A percentile compares a stretch with the other conserved stretches of the same genome.
phyloP scores from a whole-genome alignment of 2,329 filamentous ascomycete genomes.

The Metarhizium guizhouense region DNA sequence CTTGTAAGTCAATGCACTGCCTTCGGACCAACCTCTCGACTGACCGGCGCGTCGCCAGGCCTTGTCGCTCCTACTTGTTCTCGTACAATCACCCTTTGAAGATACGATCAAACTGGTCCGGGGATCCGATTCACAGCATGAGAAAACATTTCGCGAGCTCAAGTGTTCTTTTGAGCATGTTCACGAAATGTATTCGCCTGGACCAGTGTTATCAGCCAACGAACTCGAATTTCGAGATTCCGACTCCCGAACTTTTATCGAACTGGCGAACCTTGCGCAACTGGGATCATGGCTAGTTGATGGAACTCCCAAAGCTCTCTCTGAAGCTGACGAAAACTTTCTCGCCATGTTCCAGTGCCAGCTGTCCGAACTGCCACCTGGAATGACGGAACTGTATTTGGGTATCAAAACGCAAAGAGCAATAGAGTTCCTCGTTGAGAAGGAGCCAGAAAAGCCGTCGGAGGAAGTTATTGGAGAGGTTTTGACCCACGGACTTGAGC shows the following conservation, averaged over 20 bases:
- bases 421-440: constrained; percentile 42
- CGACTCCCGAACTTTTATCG: constrained; percentile 28
- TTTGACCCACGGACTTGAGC: constrained; percentile 47
- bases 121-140: constrained; percentile 23
- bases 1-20: constrained; percentile 23
- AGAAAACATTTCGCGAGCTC: constrained; percentile 21
- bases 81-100: constrained; percentile 28
- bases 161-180: constrained; percentile 24
- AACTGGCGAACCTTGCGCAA: constrained; percentile 40
- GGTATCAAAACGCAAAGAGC: constrained; percentile 40
- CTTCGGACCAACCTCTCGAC: constrained; percentile 7
- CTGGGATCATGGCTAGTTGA: constrained; percentile 32
- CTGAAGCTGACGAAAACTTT: constrained; percentile 35
- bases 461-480: constrained; percentile 48
- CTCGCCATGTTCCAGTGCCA: constrained; percentile 34
- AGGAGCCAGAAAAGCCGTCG: constrained; percentile 38
- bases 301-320: constrained; percentile 27
- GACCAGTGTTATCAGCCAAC: constrained; percentile 22
- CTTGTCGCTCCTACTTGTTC: constrained; percentile 27
- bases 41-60: constrained; percentile 16
- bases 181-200: constrained; percentile 24
- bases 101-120: constrained; percentile 24
- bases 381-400: constrained; percentile 34
- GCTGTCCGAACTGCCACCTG: constrained; percentile 33
- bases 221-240: constrained; percentile 24